Conservation (phyloP, 257 asterid genomes). For the Paulownia fortunei region DNA sequence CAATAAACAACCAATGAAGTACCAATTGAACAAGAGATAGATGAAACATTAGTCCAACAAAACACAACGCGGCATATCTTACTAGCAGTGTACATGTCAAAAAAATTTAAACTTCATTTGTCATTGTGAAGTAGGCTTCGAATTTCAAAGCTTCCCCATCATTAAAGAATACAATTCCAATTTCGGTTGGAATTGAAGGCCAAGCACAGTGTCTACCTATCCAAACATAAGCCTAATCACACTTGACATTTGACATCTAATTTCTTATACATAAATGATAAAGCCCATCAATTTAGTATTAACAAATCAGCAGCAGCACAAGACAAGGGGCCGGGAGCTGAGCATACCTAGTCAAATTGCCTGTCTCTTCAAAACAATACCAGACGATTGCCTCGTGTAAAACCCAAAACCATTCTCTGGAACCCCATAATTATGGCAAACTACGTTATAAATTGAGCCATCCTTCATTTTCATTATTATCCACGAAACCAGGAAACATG, state of each 20-base stretch:
- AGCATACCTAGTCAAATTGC: not conserved
- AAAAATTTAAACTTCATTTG: not conserved
- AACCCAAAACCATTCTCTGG: not conserved
- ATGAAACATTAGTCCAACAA: not conserved
- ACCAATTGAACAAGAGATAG: not conserved
- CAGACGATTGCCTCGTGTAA: not conserved
- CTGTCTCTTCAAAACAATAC: not conserved
- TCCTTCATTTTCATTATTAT: not conserved
- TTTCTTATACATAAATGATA: not conserved
- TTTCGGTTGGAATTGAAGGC: not conserved
- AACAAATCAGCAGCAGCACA: not conserved
- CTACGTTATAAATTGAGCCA: not conserved
- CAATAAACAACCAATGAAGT: not conserved
- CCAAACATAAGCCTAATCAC: not conserved
- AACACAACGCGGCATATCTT: not conserved
- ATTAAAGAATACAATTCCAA: not conserved
- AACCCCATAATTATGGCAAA: slow-evolving; percentile 1
- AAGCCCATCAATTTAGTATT: not conserved
- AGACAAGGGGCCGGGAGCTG: not conserved
- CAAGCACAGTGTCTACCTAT: not conserved
- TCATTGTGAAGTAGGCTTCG: not conserved
- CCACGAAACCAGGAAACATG: not conserved
- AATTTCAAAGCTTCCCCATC: not conserved
- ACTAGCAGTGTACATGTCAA: not conserved
- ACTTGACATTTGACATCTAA: not conserved